Base-by-base conservation (phyloP, 192 early-diverging fungal genomes). In the Backusella psychrophila region DNA sequence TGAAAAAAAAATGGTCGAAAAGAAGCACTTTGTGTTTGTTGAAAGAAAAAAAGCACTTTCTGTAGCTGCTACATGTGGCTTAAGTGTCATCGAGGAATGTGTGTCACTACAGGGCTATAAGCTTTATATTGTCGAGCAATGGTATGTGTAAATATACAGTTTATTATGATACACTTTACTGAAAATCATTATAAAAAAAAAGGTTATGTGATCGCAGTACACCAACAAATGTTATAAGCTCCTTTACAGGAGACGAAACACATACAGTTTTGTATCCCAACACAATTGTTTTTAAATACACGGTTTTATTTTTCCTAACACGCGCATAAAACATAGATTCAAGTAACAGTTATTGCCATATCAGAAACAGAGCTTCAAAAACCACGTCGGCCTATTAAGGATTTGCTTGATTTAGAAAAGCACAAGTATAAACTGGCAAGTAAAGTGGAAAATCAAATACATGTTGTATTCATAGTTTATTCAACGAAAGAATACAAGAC, bases 91-190 rank as follows among this genome's bases (percentile, higher is more conserved):
- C 12, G 35, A 38, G 21, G 72, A 74, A 38, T 77, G 82, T 49
- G 31, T 65, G 29, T 29, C 66, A 41, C 56, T 86, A 41, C 75
- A 80, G 34, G 85, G 85, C 1, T 86, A 86, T 69, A 80, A 81
- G 29, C 46, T 84, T 23, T 86, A 86, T 52, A 77, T 86, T 75
- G 85, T 86, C 2, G 85, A 86, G 46, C 85, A 86, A 78, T 86
- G 85, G 85, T 86, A 78, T 46, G 14, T 19, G 14, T 15, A 33
- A 44, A 26, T 4, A 8, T 14, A 8, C 14, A 6, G 9, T 44
- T 15, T 44, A 21, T 12, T 29, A 42, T 15, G 3, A 6, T 3
- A 41, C 6, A 41, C 3, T 44, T 15, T 6, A 39, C n/a, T 69
- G 23, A 69, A 42, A n/a, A 23, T 6, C 1, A 6, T 26, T 71